These are phyloP conservation scores for Cyberlindnera saturnus DNA, from an alignment of 805 yeast genomes.

Conservation along the genomic window DNA sequence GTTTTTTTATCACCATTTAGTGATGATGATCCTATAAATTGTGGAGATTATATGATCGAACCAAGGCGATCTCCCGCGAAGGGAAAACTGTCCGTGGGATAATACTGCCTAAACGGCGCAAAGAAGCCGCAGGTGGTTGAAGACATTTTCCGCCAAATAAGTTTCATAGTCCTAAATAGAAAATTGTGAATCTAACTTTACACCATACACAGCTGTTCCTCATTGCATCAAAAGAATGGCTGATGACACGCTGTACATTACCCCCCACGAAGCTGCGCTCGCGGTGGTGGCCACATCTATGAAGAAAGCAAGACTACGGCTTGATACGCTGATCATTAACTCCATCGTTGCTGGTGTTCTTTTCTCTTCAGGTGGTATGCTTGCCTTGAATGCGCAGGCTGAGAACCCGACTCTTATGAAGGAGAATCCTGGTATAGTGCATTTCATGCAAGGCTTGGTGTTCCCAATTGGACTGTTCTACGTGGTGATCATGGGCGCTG, in stretches of 20 bases:
- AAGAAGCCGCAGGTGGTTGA: too few relatives aligned
- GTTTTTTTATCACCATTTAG: too few relatives aligned
- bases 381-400: constrained; percentile 50
- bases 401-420: constrained; percentile 38
- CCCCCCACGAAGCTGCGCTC: constrained; percentile 76
- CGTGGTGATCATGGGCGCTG: constrained; percentile 71
- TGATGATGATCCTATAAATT: too few relatives aligned
- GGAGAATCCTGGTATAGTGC: constrained; percentile 45
- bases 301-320: constrained; percentile 68
- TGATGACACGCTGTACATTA: constrained; percentile 51
- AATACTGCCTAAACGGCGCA: too few relatives aligned
- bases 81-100: too few relatives aligned
- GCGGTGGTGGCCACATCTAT: constrained; percentile 82
- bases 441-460: constrained; percentile 51
- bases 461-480: constrained; percentile 71
- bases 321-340: constrained; percentile 55
- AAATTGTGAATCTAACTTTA: too few relatives aligned
- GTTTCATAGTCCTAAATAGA: too few relatives aligned
- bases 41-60: too few relatives aligned
- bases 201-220: too few relatives aligned
- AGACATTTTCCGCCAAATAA: too few relatives aligned
- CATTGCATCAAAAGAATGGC: constrained; percentile 19
- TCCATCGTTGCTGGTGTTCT: constrained; percentile 66
- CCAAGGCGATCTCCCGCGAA: too few relatives aligned
- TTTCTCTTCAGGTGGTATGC: constrained; percentile 70